Conservation (phyloP, 306 rosid species). For the Prunus campanulata region DNA sequence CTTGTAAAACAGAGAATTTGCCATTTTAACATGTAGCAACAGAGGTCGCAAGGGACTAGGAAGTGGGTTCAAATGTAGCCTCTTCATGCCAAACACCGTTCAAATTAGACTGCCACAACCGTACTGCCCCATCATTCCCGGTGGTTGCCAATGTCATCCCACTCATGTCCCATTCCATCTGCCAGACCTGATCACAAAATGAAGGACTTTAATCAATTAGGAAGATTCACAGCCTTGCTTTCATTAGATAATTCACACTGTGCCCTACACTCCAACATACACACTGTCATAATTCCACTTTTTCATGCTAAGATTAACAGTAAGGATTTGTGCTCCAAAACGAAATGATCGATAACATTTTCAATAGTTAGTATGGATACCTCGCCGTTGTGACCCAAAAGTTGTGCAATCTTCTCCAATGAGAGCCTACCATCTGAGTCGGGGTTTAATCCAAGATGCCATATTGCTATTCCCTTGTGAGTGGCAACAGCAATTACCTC, state of each 20-base stretch:
- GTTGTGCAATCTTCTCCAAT: conserved; percentile 59
- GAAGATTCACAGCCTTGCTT: neutral
- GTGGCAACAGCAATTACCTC: conserved; percentile 87
- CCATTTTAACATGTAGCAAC: neutral
- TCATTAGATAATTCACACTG: neutral
- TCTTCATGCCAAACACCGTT: conserved; percentile 88
- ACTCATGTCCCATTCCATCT: conserved; percentile 97
- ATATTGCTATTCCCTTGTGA: conserved; percentile 62
- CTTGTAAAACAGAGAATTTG: neutral
- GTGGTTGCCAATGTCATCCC: conserved; percentile 96
- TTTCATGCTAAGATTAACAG: neutral
- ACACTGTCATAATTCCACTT: neutral
- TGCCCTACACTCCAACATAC: neutral
- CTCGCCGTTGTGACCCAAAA: conserved; percentile 72
- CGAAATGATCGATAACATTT: neutral
- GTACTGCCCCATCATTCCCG: conserved; percentile 69
- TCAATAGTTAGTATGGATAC: conserved; percentile 36
- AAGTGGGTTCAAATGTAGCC: conserved; percentile 71
- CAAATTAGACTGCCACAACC: conserved; percentile 88
- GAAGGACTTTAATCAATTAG: neutral
- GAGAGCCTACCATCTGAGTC: conserved; percentile 73
- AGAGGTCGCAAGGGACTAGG: conserved; percentile 31
- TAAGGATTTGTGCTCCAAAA: neutral
- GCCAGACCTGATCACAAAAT: conserved; percentile 67
- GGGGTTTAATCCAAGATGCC: conserved; percentile 84